phyloP scores from a whole-genome alignment of 2,329 filamentous ascomycete genomes.

The Calonectria crousiana region DNA sequence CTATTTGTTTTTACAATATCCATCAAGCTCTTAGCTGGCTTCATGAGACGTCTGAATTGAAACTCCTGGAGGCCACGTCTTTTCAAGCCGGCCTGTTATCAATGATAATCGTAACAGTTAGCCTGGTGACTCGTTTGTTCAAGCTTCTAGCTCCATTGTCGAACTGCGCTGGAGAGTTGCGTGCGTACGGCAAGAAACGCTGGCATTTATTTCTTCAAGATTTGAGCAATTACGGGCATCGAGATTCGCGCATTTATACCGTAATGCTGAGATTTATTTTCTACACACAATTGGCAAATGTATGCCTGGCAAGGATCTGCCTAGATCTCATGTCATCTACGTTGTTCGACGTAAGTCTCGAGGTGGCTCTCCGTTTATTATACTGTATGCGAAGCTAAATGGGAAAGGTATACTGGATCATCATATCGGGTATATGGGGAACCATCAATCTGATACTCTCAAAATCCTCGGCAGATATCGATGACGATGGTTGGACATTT shows the following conservation, averaged over 20 bases:
- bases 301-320: not conserved
- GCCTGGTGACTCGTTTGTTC: not conserved
- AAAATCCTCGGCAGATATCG: not conserved
- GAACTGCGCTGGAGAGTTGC: not conserved
- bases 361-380: too few relatives aligned
- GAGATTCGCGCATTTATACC: not conserved
- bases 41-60: not conserved
- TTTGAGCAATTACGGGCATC: not conserved
- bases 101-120: not conserved
- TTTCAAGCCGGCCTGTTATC: not conserved
- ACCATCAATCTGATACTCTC: not conserved
- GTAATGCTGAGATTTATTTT: not conserved
- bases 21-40: not conserved
- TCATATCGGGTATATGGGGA: not conserved
- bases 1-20: not conserved
- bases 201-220: not conserved
- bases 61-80: not conserved
- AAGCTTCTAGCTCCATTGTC: not conserved
- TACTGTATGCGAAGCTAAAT: not conserved
- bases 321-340: not conserved
- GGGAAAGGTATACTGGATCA: not conserved
- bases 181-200: not conserved
- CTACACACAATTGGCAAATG: not conserved
- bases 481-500: conserved; percentile 20
- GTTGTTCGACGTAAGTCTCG: not conserved